These are phyloP conservation scores for Saururus chinensis DNA, from an alignment of 164 flowering plant genomes.

Conservation along the genomic window DNA sequence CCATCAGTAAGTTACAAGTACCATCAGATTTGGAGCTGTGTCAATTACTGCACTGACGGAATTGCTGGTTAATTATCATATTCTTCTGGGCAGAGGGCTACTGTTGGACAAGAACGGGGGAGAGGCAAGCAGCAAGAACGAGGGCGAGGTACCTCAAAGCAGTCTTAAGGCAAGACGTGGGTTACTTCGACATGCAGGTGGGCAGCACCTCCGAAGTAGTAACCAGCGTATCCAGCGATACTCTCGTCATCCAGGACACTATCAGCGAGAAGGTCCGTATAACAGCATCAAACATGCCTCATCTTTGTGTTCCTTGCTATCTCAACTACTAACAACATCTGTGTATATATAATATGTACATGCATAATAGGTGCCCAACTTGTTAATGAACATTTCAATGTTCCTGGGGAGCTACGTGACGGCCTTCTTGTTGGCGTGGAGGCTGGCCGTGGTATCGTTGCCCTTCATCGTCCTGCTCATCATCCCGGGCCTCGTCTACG, in stretches of 20 bases:
- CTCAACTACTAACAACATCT: no score
- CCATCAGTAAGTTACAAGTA: no score
- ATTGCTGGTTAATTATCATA: no score
- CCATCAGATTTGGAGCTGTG: no score
- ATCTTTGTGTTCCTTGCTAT: no score
- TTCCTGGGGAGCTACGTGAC: conserved; percentile 52
- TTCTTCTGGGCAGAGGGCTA: conserved; percentile 69
- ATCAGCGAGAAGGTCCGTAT: conserved; percentile 61
- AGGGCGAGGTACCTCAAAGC: conserved; percentile 66
- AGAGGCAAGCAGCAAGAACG: conserved; percentile 69
- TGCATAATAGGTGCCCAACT: conserved; percentile 70
- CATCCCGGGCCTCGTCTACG: conserved; percentile 76
- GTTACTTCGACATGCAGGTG: conserved; percentile 70
- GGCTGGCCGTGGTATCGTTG: conserved; percentile 55
- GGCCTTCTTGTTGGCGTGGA: conserved; percentile 58
- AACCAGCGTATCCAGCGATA: conserved; percentile 65
- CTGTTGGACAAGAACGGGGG: conserved; percentile 90
- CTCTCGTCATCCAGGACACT: conserved; percentile 71
- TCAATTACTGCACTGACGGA: no score
- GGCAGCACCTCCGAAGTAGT: conserved; percentile 67
- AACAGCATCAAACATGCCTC: no score
- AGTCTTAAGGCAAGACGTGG: conserved; percentile 74
- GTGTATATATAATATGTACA: no score
- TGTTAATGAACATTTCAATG: conserved; percentile 51
- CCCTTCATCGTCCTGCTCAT: conserved; percentile 54